Base-by-base conservation (phyloP, 169 alveolate genomes). In the Plasmodium billcollinsi region DNA sequence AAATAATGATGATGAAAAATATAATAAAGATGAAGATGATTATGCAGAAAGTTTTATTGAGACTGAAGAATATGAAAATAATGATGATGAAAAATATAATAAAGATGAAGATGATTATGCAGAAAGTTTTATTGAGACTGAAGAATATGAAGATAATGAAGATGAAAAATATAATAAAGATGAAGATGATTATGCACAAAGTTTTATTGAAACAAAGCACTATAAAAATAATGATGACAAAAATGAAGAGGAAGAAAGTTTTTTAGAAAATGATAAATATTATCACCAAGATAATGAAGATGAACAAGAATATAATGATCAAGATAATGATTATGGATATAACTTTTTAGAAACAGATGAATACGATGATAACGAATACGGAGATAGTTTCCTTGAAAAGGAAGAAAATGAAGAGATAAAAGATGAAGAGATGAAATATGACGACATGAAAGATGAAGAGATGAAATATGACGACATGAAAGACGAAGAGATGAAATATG, bases 311-410 rank as follows among this genome's bases (percentile, higher is more conserved):
- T 20, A 67, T 14, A 80, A 80, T 8, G 62, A 80, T 12, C 29
- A 39, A 6, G 83, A 63, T 20, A 61, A 47, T 7, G 29, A 83
- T 39, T 3, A 63, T 29, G 86, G 5, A 45, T 67, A 50, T 47
- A 72, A 74, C 43, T 85, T 71, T 29, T 33, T 71, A 47, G 92
- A 85, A 71, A 71, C 39, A 2, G 88, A 85, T 2, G 61, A 85
- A 63, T 63, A 76, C 43, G 76, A 76, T 56, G 74, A 61, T 21
- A 39, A 59, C 1, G 74, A 59, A 29, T 21, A 74, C 14, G 88
- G 54, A 1, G 74, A 59, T 2, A 75, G 88, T 66, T 75, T 75
- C 47, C 74, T 75, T 5, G 75, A 75, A 52, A 63, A 62, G 20
- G 61, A 56, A 15, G 88, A 85, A 0, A 43, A 47, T n/a, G 89